Evolutionary conservation across 306 rosid genomes (phyloP).

Genomic region (Prunus fruticosa): DNA sequence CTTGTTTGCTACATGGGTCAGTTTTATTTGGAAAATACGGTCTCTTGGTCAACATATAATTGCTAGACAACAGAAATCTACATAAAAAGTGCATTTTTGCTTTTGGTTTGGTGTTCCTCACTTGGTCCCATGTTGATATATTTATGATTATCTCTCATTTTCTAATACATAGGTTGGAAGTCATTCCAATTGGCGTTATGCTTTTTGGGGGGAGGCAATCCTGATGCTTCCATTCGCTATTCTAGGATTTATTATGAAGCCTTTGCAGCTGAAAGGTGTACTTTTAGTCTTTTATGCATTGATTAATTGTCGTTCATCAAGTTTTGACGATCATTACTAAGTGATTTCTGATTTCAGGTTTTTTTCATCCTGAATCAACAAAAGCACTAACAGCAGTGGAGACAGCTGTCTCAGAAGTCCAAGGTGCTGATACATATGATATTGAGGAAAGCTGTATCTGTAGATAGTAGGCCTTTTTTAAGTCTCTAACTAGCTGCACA

Average conservation of each 20-base stretch:
- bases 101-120: conserved; percentile 4
- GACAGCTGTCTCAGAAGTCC: conserved; percentile 31
- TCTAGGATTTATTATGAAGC: conserved; percentile 69
- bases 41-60: neutral
- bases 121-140: neutral
- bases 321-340: conserved; percentile 15
- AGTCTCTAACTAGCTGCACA: neutral
- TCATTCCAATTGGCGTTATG: conserved; percentile 63
- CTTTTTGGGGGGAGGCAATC: conserved; percentile 67
- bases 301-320: conserved; percentile 13
- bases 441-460: neutral
- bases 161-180: conserved; percentile 58
- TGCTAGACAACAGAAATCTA: neutral
- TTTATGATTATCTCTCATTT: conserved; percentile 12
- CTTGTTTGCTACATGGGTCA: neutral
- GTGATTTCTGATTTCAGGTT: conserved; percentile 44
- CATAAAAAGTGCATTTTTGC: conserved; percentile 4
- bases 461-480: neutral
- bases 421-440: conserved; percentile 42
- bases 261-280: conserved; percentile 75
- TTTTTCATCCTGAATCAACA: conserved; percentile 40
- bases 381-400: conserved; percentile 33
- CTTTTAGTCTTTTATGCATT: conserved; percentile 7
- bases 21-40: neutral
- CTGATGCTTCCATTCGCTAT: conserved; percentile 82